phyloP scores from a whole-genome alignment of 805 yeast genomes.

The Lipomyces spencermartinsiae region DNA sequence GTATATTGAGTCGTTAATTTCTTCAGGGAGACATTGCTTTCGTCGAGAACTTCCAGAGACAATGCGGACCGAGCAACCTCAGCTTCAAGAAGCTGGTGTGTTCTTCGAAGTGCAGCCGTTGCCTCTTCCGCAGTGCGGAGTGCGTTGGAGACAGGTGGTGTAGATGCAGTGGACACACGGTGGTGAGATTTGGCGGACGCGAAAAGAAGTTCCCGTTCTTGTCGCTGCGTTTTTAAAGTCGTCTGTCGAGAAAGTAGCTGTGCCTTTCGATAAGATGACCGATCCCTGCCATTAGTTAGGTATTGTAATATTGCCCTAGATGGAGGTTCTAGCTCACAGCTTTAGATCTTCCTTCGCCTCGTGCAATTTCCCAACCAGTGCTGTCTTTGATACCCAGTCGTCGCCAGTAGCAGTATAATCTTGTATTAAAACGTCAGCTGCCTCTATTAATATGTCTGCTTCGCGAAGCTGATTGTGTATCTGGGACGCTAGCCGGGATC shows the following conservation, averaged over 20 bases:
- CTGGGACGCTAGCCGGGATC: conserved; percentile 23
- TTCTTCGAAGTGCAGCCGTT: conserved; percentile 44
- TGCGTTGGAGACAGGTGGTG: conserved; percentile 16
- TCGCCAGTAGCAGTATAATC: conserved; percentile 1
- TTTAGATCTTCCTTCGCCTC: conserved; percentile 28
- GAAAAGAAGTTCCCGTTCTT: conserved; percentile 22
- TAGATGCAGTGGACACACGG: background rate
- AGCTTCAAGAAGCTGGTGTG: conserved; percentile 48
- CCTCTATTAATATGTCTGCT: conserved; percentile 28
- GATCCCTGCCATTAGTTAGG: conserved; percentile 24
- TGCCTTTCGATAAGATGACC: conserved; percentile 39
- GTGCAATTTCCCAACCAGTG: conserved; percentile 13
- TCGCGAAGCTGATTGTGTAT: conserved; percentile 23
- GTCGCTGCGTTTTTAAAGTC: conserved; percentile 14
- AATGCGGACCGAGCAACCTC: conserved; percentile 48
- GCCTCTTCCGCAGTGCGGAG: conserved; percentile 42
- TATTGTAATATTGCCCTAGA: background rate
- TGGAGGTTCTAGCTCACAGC: conserved; percentile 15
- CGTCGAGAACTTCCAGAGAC: conserved; percentile 50
- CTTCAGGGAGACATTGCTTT: conserved; percentile 45
- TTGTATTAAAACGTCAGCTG: conserved; percentile 20
- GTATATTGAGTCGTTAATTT: conserved; percentile 47
- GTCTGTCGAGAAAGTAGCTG: conserved; percentile 33
- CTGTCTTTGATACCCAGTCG: background rate
- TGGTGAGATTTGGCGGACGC: conserved; percentile 8